Evolutionary conservation across 352 stramenopile species (phyloP).

Genomic region (Thalassiosira pacifica): DNA sequence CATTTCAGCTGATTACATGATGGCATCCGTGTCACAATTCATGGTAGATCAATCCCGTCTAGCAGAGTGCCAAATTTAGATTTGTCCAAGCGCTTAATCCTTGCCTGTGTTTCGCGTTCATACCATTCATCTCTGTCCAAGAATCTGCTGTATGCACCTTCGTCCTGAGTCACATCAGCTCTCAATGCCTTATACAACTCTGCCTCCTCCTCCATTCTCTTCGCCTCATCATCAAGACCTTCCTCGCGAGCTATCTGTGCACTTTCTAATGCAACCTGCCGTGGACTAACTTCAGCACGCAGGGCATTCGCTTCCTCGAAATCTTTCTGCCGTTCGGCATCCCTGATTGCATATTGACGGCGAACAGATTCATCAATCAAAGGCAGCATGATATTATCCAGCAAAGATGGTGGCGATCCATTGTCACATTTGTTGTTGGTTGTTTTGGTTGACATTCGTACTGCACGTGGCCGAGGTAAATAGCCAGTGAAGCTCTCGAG

Average conservation of each 20-base stretch:
- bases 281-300: slow-evolving; percentile 61
- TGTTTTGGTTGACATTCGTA: slow-evolving; percentile 40
- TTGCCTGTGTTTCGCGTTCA: slow-evolving; percentile 72
- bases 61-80: slow-evolving; percentile 77
- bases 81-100: slow-evolving; percentile 69
- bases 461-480: slow-evolving; percentile 72
- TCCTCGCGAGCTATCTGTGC: slow-evolving; percentile 57
- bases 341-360: slow-evolving; percentile 76
- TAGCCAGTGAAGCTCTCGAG: slow-evolving; percentile 77
- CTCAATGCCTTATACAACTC: slow-evolving; percentile 74
- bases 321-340: slow-evolving; percentile 71
- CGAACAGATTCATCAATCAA: slow-evolving; percentile 86
- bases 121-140: slow-evolving; percentile 88
- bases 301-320: slow-evolving; percentile 65
- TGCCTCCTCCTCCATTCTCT: slow-evolving; percentile 71
- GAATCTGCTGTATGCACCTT: slow-evolving; percentile 81
- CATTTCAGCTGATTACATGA: no score
- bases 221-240: slow-evolving; percentile 57
- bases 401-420: slow-evolving; percentile 55
- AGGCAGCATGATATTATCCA: slow-evolving; percentile 85
- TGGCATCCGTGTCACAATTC: not conserved
- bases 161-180: slow-evolving; percentile 87
- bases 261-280: slow-evolving; percentile 72
- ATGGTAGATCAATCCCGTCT: slow-evolving; percentile 76
- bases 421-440: slow-evolving; percentile 15